Percentiles rank a stretch among this genome's conserved stretches.
Conservation (phyloP, 2,329 filamentous ascomycete genomes). For the Clathrospora elynae region DNA sequence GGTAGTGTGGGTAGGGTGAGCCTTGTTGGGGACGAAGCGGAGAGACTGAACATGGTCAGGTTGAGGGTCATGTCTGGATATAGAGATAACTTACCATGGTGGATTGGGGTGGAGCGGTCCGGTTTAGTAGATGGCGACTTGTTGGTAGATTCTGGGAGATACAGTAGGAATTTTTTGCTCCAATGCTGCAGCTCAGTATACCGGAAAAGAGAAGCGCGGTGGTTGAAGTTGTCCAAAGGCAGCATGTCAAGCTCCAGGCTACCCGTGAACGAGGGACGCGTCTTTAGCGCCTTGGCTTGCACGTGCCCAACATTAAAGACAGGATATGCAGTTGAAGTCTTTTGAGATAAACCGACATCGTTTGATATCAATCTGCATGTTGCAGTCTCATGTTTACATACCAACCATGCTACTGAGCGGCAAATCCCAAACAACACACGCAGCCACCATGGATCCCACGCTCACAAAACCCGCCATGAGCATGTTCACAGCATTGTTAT, state of each 20-base stretch:
- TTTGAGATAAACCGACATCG: too few relatives aligned
- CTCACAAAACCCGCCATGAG: constrained; percentile 87
- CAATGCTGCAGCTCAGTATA: background rate
- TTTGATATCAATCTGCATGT: too few relatives aligned
- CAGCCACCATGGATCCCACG: constrained; percentile 70
- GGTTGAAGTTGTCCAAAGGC: background rate
- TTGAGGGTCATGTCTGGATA: constrained; percentile 6
- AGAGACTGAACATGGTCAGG: constrained; percentile 66
- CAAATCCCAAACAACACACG: constrained; percentile 41
- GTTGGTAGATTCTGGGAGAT: background rate
- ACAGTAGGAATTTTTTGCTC: background rate
- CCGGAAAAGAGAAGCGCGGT: background rate
- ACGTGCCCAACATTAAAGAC: too few relatives aligned
- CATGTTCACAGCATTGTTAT: constrained; percentile 96
- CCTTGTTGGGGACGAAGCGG: constrained; percentile 78
- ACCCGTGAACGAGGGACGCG: too few relatives aligned
- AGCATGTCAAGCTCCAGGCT: constrained; percentile 16
- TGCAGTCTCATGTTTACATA: constrained; percentile 8
- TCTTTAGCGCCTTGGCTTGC: constrained; percentile 44
- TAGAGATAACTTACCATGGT: constrained; percentile 21
- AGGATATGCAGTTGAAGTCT: too few relatives aligned
- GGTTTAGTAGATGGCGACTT: background rate
- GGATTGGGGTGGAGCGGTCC: background rate
- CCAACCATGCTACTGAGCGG: constrained; percentile 34
- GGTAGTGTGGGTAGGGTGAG: constrained; percentile 64